Base-by-base conservation (phyloP, 2,329 filamentous ascomycete species). In the Chaetomium globosum region DNA sequence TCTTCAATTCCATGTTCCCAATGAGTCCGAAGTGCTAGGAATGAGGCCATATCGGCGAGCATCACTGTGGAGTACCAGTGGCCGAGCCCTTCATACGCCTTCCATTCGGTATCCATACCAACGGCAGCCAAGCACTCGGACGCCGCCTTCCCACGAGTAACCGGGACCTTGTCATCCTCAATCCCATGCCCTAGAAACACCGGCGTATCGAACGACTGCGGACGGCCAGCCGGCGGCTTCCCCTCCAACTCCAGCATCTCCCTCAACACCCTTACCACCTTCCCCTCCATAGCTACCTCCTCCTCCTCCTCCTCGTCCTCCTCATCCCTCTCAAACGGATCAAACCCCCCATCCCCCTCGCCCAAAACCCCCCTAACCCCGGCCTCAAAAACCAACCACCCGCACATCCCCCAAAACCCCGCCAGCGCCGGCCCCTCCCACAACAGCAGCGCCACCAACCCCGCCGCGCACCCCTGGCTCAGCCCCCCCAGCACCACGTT, bases 401-500 rank as follows among this genome's bases (percentile, higher is more conserved):
- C 80, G 63, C 80, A 80, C 77, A 84, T 79, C 0, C 78, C 79
- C 7, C 82, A 71, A 13, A 74, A 69, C 0, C 72, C 81, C 0
- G 74, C 80, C 36, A 83, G 64, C 2, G 73, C 60, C 19, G 72
- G 70, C 16, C 77, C 79, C 10, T 80, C 74, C 80, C 81, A 82
- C 1, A 80, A 72, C 62, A 86, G 64, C 63, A 79, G 67, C 10
- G 78, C 74, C 21, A 77, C 70, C 65, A 86, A 65, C 0, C 77
- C 73, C 51, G 80, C 79, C 2, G 83, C 83, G 67, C 81, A 83
- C 0, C 84, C 84, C 67, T 86, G 83, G 57, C 84, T 86, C 21
- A 85, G 71, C 0, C 83, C 83, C 48, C 81, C 80, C 0, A 86
- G 66, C 1, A 83, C 71, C 0, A 85, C 72, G 51, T 77, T 80